These are phyloP conservation scores for Phytophthora pistaciae DNA, from an alignment of 352 stramenopile species.

Conservation along the genomic window DNA sequence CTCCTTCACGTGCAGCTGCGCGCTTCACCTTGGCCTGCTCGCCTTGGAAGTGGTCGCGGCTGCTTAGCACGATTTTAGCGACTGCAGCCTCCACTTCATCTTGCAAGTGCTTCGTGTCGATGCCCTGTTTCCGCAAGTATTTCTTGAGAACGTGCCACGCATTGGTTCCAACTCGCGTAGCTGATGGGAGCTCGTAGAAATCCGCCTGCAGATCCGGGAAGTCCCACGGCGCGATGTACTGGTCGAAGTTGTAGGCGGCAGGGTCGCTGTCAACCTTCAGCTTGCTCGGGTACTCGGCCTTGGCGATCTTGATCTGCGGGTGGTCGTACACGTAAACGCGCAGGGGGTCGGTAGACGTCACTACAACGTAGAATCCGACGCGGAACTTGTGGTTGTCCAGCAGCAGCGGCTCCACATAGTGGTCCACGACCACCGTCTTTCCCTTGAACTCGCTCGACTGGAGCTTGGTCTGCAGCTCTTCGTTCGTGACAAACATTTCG, in stretches of 20 bases:
- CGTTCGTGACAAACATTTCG: conserved; percentile 51
- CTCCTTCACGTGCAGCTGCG: conserved; percentile 27
- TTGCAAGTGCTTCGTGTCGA: conserved; percentile 74
- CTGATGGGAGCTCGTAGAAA: conserved; percentile 74
- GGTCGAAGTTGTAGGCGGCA: conserved; percentile 70
- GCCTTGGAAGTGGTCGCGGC: conserved; percentile 56
- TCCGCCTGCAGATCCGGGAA: conserved; percentile 67
- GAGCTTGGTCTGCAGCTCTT: conserved; percentile 59
- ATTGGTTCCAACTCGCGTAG: conserved; percentile 61
- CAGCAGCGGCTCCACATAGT: conserved; percentile 88
- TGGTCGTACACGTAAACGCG: conserved; percentile 87
- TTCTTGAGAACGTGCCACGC: conserved; percentile 74
- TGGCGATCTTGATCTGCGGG: conserved; percentile 78
- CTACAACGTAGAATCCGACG: conserved; percentile 87
- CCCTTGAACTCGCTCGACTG: conserved; percentile 55
- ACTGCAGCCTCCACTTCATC: conserved; percentile 76
- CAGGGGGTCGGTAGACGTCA: conserved; percentile 87
- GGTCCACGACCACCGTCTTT: conserved; percentile 66
- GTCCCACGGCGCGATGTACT: conserved; percentile 79
- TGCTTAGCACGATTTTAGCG: conserved; percentile 68
- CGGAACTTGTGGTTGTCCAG: conserved; percentile 91
- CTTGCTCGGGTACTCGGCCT: conserved; percentile 59
- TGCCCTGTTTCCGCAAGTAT: conserved; percentile 62
- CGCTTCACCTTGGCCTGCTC: conserved; percentile 61
- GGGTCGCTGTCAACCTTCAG: conserved; percentile 51